A percentile compares a stretch with the other conserved stretches of the same genome.
Evolutionary conservation across 1,284 basidiomycete genomes (phyloP).

Genomic region (Boletus nobilissimus): DNA sequence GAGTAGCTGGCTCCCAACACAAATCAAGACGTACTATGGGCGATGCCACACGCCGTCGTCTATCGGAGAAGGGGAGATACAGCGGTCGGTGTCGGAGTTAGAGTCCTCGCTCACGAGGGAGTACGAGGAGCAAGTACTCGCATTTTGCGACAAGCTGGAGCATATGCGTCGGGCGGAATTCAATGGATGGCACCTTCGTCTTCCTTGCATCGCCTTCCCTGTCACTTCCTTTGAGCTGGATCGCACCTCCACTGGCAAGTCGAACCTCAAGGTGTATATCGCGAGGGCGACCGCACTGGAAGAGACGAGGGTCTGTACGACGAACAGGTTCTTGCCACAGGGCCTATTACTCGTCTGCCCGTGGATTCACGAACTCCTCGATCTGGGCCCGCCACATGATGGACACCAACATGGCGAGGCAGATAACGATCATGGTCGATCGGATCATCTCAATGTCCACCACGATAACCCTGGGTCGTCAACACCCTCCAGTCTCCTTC

Average conservation of each 20-base stretch:
- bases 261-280: background rate
- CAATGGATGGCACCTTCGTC: constrained; percentile 8
- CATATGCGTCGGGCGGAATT: constrained; percentile 9
- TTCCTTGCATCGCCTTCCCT: constrained; percentile 20
- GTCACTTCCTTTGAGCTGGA: background rate
- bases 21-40: background rate
- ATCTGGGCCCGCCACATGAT: background rate
- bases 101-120: background rate
- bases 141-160: background rate
- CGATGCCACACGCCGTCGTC: background rate
- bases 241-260: background rate
- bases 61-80: constrained; percentile 6
- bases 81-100: background rate
- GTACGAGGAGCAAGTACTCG: background rate
- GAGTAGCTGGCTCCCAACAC: constrained; percentile 22
- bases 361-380: constrained; percentile 25
- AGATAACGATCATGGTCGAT: background rate
- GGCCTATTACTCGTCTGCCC: constrained; percentile 22
- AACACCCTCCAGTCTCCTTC: background rate
- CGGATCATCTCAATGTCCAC: background rate
- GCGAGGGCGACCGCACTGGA: background rate
- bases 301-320: background rate
- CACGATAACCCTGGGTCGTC: background rate
- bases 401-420: background rate
- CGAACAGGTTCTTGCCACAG: background rate